Percentiles rank a stretch among this genome's conserved stretches.
Evolutionary conservation across 345 rosid species (phyloP).

Genomic region (Arabidopsis suecica): DNA sequence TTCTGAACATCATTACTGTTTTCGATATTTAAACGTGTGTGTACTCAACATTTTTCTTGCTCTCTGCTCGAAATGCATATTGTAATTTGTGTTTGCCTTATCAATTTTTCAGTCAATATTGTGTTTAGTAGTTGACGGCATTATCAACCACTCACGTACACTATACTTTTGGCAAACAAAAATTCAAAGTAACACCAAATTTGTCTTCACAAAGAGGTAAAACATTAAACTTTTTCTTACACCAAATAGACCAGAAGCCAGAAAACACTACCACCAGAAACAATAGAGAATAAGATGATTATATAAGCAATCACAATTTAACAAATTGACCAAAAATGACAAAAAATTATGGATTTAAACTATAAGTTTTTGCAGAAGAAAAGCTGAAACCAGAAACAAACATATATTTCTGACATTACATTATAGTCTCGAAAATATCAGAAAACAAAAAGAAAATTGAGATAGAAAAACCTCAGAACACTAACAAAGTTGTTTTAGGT

Average conservation of each 20-base stretch:
- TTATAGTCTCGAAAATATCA: background rate
- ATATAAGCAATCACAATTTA: background rate
- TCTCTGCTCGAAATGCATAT: background rate
- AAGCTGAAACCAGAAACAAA: slow-evolving; percentile 22
- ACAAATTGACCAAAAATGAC: background rate
- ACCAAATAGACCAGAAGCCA: background rate
- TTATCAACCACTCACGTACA: too few relatives aligned
- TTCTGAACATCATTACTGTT: background rate
- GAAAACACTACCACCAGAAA: background rate
- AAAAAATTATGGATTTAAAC: background rate
- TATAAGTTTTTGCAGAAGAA: background rate
- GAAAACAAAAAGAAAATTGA: background rate
- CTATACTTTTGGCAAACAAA: background rate
- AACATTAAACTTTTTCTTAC: background rate
- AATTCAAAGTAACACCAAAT: background rate
- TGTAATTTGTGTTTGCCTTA: background rate
- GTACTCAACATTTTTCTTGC: background rate
- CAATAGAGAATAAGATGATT: background rate
- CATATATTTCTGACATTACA: slow-evolving; percentile 34
- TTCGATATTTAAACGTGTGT: background rate
- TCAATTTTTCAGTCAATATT: too few relatives aligned
- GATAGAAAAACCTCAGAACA: slow-evolving; percentile 10
- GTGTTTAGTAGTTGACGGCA: too few relatives aligned
- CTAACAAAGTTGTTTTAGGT: background rate
- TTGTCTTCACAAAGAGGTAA: background rate